These are phyloP conservation scores for Pseudevernia furfuracea DNA, from an alignment of 495 filamentous ascomycete species.

Conservation along the genomic window DNA sequence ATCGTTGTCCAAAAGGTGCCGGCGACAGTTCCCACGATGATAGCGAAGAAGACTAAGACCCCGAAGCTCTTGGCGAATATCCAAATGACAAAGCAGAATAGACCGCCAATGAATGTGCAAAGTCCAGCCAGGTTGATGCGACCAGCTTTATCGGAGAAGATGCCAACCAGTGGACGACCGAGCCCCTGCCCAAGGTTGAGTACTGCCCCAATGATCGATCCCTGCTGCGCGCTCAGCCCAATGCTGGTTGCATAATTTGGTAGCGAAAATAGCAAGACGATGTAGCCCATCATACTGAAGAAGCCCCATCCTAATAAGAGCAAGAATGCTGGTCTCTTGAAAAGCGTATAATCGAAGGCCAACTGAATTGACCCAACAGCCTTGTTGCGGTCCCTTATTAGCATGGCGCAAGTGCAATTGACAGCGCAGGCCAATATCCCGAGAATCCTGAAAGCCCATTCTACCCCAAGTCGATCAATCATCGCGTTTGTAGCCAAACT, in stretches of 20 bases:
- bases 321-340: conserved; percentile 48
- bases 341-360: conserved; percentile 49
- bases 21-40: conserved; percentile 55
- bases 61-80: conserved; percentile 54
- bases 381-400: conserved; percentile 59
- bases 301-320: conserved; percentile 57
- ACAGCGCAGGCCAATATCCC: conserved; percentile 52
- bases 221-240: conserved; percentile 55
- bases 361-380: conserved; percentile 46
- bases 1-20: conserved; percentile 66
- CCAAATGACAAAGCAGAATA: conserved; percentile 63
- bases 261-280: conserved; percentile 64
- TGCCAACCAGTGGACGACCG: conserved; percentile 61
- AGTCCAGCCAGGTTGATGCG: conserved; percentile 58
- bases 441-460: conserved; percentile 63
- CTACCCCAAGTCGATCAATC: conserved; percentile 51
- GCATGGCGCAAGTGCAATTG: conserved; percentile 48
- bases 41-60: conserved; percentile 56
- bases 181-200: conserved; percentile 59
- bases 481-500: conserved; percentile 27
- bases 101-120: conserved; percentile 51
- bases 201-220: conserved; percentile 56
- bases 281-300: conserved; percentile 61
- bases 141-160: conserved; percentile 57
- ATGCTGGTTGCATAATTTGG: conserved; percentile 58